Base-by-base conservation (phyloP, 768 basidiomycete genomes). In the Megacollybia marginata region DNA sequence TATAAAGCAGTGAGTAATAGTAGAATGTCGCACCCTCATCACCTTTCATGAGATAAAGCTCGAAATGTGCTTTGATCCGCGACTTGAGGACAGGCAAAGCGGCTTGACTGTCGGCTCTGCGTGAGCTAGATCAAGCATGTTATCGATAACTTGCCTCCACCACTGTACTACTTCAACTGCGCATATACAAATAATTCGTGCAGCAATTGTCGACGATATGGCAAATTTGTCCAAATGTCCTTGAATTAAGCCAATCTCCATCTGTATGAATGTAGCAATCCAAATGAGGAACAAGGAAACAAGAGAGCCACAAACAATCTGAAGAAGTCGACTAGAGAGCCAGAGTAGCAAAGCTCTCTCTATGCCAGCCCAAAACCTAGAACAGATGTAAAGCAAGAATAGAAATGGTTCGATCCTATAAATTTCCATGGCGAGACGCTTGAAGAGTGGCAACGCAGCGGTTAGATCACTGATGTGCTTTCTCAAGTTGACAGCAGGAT, bases 1-100 rank as follows among this genome's bases (percentile, higher is more conserved):
- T 50, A 33, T 9, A 34, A 16, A 33, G 23, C 18, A 23, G 18
- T 45, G 13, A 33, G 18, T 19, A 18, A 9, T 9, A 49, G 5
- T 33, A 40, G 36, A 1, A 19, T 9, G 11, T 11, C 11, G 8
- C 1, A 1, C 15, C 13, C 1, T 15, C 12, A 20, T 18, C 31
- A 49, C 48, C 48, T 42, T 44, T 18, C 40, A 49, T 49, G 7
- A 49, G 48, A 42, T 49, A 49, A 15, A 20, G 18, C 19, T 49
- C 48, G 18, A 49, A 49, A 31, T 49, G 13, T 2, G 20, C 33
- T 13, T 12, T 2, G 0, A 49, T 49, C 16, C 23, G 32, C 13
- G n/a, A 44, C 2, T 8, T 11, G 19, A 49, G 35, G 12, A 11
- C 13, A n/a, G 48, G 48, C 10, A 45, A 20, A 28, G 23, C 6